Evolutionary conservation across 1,284 basidiomycete species (phyloP), one percentile per base, ranked within the genome.

Genomic region (Microbotryum scabiosae): DNA sequence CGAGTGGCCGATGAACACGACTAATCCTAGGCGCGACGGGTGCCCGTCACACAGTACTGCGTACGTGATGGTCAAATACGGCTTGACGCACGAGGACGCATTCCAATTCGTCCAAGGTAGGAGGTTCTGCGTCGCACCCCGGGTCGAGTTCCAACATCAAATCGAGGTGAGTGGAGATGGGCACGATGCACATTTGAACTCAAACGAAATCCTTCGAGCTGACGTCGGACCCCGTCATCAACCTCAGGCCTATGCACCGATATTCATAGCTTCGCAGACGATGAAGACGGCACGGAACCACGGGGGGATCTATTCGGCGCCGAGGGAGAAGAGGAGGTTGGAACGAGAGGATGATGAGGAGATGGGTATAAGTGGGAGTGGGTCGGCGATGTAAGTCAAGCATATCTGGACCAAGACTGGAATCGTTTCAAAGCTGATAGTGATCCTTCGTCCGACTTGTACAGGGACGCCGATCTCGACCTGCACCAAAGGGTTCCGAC

Each of bases 71-170:
- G 59, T 60, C 61, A 66, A 62, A 48, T 59, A 64, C 0, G 56
- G 57, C 6, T 49, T 71, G 5, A 56, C 61, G 4, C 62, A 67
- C 54, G 69, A 71, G 21, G 71, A 71, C 51, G 68, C 69, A 21
- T 70, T 69, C 56, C 55, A 60, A 3, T 71, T 71, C 45, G 71
- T 73, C 4, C 72, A 73, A 54, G 54, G 60, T 2, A 58, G 71
- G 20, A 53, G 72, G 43, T 73, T 73, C 60, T 73, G 72, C 56
- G 69, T 70, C 32, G 63, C 71, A 0, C 72, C 72, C 3, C 64
- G 72, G 45, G 46, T 54, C n/a, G 70, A 66, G 30, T 73, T 73
- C 41, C 66, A 72, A 20, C 65, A 67, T 46, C 71, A 72, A 52
- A 67, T 72, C 48, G 70, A 71, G 53, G 64, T 61, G 23, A 16